Evolutionary conservation across 352 stramenopile species (phyloP), one percentile per base, ranked within the genome.

Genomic region (Phytophthora citricola): DNA sequence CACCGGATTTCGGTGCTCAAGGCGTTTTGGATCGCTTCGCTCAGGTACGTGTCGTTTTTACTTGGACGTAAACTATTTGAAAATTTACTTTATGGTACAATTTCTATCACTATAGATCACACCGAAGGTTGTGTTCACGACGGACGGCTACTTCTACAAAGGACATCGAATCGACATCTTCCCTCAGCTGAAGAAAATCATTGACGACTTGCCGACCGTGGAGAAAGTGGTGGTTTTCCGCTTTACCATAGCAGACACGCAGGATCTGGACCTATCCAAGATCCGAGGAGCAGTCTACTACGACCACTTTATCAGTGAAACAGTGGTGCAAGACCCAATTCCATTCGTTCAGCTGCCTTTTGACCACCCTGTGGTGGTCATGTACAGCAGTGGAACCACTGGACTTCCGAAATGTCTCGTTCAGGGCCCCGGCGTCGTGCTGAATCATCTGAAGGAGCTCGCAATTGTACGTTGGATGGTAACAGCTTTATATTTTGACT

Each of bases 331-430:
- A 7, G 70, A 82, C 46, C 50, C 51, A 8, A 90, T 94, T 52
- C 50, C 77, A 20, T 95, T 93, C 56, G 80, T 73, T 34, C 83
- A 92, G 53, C 58, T 94, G 17, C 82, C 85, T 29, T 96, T 96
- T 57, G 85, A 94, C 66, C 89, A 96, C 66, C 89, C 89, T 3
- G 83, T 94, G 45, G 94, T 93, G 66, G 77, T 95, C 63, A 95
- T 96, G 87, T 96, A 94, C 71, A 93, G 81, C 63, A 92, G 80
- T 47, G 89, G 89, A 56, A 96, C 89, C 14, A 96, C 89, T 7
- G 89, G 89, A 2, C 68, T 96, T 40, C 89, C 89, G 51, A 96
- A 96, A 71, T 96, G 89, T 56, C 87, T 96, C 31, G 83, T 94
- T 20, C 89, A 96, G 59, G 85, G 89, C 9, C 80, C 82, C 14